Conservation (phyloP, 306 rosid species). For the Sesbania bispinosa region DNA sequence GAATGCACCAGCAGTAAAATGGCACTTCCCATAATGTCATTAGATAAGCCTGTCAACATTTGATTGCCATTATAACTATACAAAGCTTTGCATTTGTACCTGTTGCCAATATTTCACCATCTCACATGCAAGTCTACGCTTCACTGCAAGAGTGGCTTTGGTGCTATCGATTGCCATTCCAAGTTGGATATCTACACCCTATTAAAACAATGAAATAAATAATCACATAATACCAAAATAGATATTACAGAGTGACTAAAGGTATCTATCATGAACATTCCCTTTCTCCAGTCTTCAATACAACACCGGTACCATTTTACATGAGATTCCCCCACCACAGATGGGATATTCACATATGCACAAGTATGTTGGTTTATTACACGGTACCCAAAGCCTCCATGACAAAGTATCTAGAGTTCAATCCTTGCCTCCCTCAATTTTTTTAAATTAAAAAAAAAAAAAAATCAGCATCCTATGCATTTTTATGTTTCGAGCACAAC, state of each 20-base stretch:
- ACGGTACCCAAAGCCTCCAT: neutral
- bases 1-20: slow-evolving; percentile 3
- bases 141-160: slow-evolving; percentile 99
- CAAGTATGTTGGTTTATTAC: neutral
- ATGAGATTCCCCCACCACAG: neutral
- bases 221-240: slow-evolving; percentile 6
- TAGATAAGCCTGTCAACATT: neutral
- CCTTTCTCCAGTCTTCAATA: neutral
- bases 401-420: neutral
- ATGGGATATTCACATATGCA: neutral
- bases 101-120: slow-evolving; percentile 99
- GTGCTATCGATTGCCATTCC: slow-evolving; percentile 94
- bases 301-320: neutral
- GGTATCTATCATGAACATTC: neutral
- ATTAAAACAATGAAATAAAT: slow-evolving; percentile 20
- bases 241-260: neutral
- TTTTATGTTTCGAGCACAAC: neutral
- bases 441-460: neutral
- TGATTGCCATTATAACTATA: neutral
- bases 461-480: neutral
- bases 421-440: neutral
- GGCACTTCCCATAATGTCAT: neutral
- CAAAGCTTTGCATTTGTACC: slow-evolving; percentile 43
- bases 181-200: slow-evolving; percentile 97
- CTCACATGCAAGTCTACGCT: slow-evolving; percentile 98